phyloP scores from a whole-genome alignment of 2,329 filamentous ascomycete genomes.

The Lachnellula willkommii region DNA sequence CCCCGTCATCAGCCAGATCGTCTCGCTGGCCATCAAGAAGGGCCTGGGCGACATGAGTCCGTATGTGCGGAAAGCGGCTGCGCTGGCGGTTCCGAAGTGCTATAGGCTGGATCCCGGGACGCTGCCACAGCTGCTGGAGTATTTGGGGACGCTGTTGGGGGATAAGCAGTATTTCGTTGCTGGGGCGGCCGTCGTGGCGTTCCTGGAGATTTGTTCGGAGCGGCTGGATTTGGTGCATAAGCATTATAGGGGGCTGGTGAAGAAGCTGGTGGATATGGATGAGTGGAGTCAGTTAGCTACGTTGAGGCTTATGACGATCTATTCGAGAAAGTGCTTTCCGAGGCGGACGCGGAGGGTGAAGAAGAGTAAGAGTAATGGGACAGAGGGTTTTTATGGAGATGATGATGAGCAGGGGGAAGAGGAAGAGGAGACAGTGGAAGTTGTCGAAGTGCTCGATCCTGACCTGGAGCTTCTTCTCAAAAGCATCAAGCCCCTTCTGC shows the following conservation, averaged over 20 bases:
- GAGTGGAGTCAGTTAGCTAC: slow-evolving; percentile 93
- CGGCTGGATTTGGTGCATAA: slow-evolving; percentile 83
- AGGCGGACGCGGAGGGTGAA: slow-evolving; percentile 54
- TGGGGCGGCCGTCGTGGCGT: slow-evolving; percentile 84
- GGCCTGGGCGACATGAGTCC: slow-evolving; percentile 92
- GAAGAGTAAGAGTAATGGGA: slow-evolving; percentile 44
- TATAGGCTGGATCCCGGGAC: slow-evolving; percentile 85
- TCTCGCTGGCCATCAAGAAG: slow-evolving; percentile 91
- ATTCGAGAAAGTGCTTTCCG: slow-evolving; percentile 85
- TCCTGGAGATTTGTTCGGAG: slow-evolving; percentile 83
- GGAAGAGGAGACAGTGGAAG: slow-evolving; percentile 40
- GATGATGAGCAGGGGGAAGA: slow-evolving; percentile 40
- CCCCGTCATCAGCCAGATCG: slow-evolving; percentile 95
- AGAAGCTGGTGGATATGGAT: slow-evolving; percentile 96
- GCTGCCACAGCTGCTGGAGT: slow-evolving; percentile 77
- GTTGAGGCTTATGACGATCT: slow-evolving; percentile 73
- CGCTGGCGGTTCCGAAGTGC: slow-evolving; percentile 92
- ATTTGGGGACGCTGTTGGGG: slow-evolving; percentile 69
- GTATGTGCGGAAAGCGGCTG: slow-evolving; percentile 85
- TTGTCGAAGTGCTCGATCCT: slow-evolving; percentile 62
- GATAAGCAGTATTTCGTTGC: slow-evolving; percentile 97
- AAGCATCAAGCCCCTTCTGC: slow-evolving; percentile 74
- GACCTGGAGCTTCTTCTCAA: slow-evolving; percentile 80
- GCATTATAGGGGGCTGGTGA: slow-evolving; percentile 78
- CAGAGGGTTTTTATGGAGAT: slow-evolving; percentile 79